Percentiles rank a stretch among this genome's conserved stretches.
Evolutionary conservation across 2,329 filamentous ascomycete species (phyloP).

Genomic region (Helicocarpus griseus): DNA sequence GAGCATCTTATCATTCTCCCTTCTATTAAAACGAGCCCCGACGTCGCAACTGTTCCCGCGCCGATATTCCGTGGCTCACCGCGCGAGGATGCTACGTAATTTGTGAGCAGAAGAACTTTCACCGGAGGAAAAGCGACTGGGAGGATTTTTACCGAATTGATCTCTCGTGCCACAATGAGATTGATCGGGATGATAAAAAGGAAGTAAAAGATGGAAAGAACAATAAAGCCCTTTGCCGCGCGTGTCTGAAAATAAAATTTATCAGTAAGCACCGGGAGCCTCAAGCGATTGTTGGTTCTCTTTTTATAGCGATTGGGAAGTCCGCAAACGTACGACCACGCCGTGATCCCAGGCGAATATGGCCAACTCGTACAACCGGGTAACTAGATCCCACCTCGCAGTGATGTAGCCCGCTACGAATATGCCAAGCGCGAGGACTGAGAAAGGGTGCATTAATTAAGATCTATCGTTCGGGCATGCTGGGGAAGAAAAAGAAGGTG

Average conservation of each 20-base stretch:
- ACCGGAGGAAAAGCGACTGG: background rate
- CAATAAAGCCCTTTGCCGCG: conserved; percentile 72
- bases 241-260: conserved; percentile 54
- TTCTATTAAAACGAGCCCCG: conserved; percentile 76
- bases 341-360: conserved; percentile 98
- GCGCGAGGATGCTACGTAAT: conserved; percentile 65
- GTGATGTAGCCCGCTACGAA: conserved; percentile 99
- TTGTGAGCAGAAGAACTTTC: conserved; percentile 3
- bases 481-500: conserved; percentile 8
- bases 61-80: conserved; percentile 72
- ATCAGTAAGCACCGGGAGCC: background rate
- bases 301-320: background rate
- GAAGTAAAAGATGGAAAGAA: conserved; percentile 77
- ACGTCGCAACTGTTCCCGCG: conserved; percentile 86
- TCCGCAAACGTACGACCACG: conserved; percentile 62
- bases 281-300: background rate
- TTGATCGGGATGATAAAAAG: conserved; percentile 75
- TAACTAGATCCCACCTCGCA: conserved; percentile 96
- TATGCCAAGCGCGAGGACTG: conserved; percentile 87
- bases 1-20: conserved; percentile 46
- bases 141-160: conserved; percentile 60
- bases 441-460: conserved; percentile 87
- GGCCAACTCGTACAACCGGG: conserved; percentile 89
- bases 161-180: conserved; percentile 70
- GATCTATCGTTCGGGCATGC: conserved; percentile 23